Conservation (phyloP, 176 grass and related monocot species). For the Saccharum spontaneum region DNA sequence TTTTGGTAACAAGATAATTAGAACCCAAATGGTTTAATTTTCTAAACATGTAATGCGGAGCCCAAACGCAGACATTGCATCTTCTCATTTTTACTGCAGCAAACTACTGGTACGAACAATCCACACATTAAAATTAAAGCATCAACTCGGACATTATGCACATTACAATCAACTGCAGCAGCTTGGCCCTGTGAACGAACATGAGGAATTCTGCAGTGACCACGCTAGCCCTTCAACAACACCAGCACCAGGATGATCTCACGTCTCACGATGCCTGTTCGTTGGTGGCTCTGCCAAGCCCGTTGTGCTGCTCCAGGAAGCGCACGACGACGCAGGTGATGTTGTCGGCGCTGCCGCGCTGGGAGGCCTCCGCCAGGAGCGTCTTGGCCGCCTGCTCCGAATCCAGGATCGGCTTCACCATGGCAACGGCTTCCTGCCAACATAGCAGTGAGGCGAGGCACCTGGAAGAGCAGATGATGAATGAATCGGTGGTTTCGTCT, state of each 20-base stretch:
- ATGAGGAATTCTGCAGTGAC: background rate
- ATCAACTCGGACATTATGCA: background rate
- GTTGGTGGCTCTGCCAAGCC: background rate
- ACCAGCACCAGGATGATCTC: background rate
- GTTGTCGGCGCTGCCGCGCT: conserved; percentile 76
- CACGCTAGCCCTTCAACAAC: too few relatives aligned
- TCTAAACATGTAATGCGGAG: too few relatives aligned
- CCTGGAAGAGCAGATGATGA: background rate
- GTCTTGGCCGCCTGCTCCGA: conserved; percentile 74
- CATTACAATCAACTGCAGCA: background rate
- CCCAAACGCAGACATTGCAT: background rate
- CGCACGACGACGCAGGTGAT: conserved; percentile 85
- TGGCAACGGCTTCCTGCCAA: conserved; percentile 68
- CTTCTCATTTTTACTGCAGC: background rate
- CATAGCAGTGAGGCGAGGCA: background rate
- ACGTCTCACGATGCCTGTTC: conserved; percentile 1
- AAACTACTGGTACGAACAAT: background rate
- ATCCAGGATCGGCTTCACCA: conserved; percentile 72
- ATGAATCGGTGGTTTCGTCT: background rate
- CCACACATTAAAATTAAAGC: too few relatives aligned
- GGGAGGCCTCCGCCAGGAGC: conserved; percentile 63
- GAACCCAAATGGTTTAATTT: too few relatives aligned
- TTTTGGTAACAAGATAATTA: too few relatives aligned
- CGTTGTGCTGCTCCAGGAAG: conserved; percentile 40
- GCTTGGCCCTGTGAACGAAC: background rate